These are phyloP conservation scores for Penicillium ochrochloron DNA, from an alignment of 495 filamentous ascomycete genomes.

Conservation along the genomic window DNA sequence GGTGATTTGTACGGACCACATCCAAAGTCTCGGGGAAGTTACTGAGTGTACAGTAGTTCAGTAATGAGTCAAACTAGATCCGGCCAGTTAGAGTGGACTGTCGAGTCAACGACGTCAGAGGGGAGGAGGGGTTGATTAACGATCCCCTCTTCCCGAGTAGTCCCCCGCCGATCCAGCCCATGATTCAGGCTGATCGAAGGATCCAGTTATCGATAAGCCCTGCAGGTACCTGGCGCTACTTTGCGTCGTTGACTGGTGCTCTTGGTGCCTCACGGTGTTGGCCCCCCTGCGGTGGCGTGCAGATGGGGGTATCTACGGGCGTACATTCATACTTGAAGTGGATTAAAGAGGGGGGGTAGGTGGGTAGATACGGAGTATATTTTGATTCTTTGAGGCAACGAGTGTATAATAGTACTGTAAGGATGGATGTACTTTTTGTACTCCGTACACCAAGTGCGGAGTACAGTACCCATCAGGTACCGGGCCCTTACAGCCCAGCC, in stretches of 20 bases:
- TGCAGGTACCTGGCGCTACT: slow-evolving; percentile 39
- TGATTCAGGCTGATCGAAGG: slow-evolving; percentile 18
- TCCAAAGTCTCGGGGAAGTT: no score
- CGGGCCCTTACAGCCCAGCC: slow-evolving; percentile 17
- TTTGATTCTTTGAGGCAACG: not conserved
- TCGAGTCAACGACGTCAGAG: slow-evolving; percentile 29
- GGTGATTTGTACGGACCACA: not conserved
- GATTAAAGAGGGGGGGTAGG: not conserved
- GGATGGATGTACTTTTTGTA: not conserved
- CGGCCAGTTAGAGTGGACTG: not conserved
- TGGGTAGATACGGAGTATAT: not conserved
- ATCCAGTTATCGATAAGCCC: slow-evolving; percentile 31
- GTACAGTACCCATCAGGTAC: slow-evolving; percentile 37
- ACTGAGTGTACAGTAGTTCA: not conserved
- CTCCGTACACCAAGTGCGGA: slow-evolving; percentile 5
- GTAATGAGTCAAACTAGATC: not conserved
- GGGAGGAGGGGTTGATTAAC: not conserved
- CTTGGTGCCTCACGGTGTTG: slow-evolving; percentile 13
- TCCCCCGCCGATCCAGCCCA: slow-evolving; percentile 16
- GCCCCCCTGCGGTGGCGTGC: slow-evolving; percentile 21
- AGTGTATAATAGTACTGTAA: no score
- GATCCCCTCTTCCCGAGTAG: not conserved
- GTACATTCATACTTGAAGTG: not conserved
- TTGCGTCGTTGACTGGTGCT: slow-evolving; percentile 16
- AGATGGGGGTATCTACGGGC: not conserved